Evolutionary conservation across 2,329 filamentous ascomycete genomes (phyloP).

Genomic region (Cladophialophora yegresii): DNA sequence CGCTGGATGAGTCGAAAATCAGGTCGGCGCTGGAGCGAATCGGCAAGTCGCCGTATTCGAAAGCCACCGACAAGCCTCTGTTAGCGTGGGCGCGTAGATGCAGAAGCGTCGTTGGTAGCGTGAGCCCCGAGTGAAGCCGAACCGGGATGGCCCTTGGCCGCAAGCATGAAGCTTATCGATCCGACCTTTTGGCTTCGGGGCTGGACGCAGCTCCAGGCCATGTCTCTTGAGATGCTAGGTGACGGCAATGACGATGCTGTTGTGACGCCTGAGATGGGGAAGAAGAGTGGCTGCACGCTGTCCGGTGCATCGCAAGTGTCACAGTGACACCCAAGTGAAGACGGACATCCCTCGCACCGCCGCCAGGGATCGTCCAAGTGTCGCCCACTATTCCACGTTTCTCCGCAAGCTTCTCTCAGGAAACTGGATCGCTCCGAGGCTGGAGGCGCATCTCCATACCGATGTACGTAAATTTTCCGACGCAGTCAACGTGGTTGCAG

Average conservation of each 20-base stretch:
- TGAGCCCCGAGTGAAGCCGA: not conserved
- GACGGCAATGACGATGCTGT: slow-evolving; percentile 2
- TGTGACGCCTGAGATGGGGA: not conserved
- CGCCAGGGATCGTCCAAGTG: not conserved
- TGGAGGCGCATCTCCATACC: slow-evolving; percentile 13
- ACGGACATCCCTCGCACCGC: slow-evolving; percentile 7
- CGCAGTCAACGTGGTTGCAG: not conserved
- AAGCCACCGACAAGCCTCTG: not conserved
- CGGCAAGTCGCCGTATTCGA: not conserved
- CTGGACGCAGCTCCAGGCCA: slow-evolving; percentile 1
- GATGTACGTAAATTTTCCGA: slow-evolving; percentile 22
- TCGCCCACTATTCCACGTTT: slow-evolving; percentile 1
- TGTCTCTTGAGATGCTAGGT: not conserved
- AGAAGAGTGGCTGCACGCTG: not conserved
- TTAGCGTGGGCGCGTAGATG: slow-evolving; percentile 26
- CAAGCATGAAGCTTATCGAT: not conserved
- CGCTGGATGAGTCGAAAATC: slow-evolving; percentile 21
- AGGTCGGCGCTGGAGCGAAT: not conserved
- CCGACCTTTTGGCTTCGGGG: slow-evolving; percentile 5
- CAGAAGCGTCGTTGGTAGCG: slow-evolving; percentile 15
- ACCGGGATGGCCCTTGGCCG: slow-evolving; percentile 1
- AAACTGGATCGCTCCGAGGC: slow-evolving; percentile 22
- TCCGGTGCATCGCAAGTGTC: not conserved
- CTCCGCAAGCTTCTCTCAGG: not conserved
- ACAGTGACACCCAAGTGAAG: slow-evolving; percentile 14